Evolutionary conservation across 177 flowering plant species (phyloP).

Genomic region (Vitis hybrid): DNA sequence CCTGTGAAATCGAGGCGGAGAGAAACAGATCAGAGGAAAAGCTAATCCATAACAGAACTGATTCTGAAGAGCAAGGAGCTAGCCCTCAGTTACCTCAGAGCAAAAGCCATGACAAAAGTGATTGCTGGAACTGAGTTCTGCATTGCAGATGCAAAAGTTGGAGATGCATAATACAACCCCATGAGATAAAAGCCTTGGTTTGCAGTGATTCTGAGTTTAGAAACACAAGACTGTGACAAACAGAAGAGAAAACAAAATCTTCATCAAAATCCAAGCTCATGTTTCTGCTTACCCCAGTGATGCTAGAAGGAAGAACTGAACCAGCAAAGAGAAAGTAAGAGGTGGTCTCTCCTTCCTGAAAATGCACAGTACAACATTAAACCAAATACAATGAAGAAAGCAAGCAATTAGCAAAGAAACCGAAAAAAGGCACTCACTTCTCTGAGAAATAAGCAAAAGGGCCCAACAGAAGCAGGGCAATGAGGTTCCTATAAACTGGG

Average conservation of each 20-base stretch:
- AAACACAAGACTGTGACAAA: not conserved
- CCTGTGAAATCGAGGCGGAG: slow-evolving; percentile 22
- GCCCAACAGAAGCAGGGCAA: slow-evolving; percentile 56
- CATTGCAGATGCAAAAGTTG: slow-evolving; percentile 64
- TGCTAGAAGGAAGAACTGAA: slow-evolving; percentile 74
- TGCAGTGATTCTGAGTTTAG: slow-evolving; percentile 61
- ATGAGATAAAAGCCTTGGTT: slow-evolving; percentile 79
- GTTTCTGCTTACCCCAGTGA: slow-evolving; percentile 52
- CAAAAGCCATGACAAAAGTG: slow-evolving; percentile 53
- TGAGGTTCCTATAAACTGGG: slow-evolving; percentile 70
- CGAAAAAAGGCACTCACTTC: slow-evolving; percentile 41
- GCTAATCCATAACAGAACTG: not conserved
- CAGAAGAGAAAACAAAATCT: not conserved
- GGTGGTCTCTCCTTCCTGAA: slow-evolving; percentile 78
- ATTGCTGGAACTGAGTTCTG: slow-evolving; percentile 65
- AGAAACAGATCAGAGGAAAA: not conserved
- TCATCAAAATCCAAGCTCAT: not conserved
- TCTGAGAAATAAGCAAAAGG: slow-evolving; percentile 76
- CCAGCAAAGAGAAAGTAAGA: slow-evolving; percentile 60
- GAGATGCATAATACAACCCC: slow-evolving; percentile 56
- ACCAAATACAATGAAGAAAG: not conserved
- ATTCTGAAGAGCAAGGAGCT: not conserved
- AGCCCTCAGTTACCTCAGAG: slow-evolving; percentile 30
- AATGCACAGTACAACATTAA: not conserved
- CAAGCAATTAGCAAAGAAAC: too few relatives aligned